Percentiles rank a stretch among this genome's conserved stretches.
Conservation (phyloP, 2,329 filamentous ascomycete species). For the Penicillium corylophilum region DNA sequence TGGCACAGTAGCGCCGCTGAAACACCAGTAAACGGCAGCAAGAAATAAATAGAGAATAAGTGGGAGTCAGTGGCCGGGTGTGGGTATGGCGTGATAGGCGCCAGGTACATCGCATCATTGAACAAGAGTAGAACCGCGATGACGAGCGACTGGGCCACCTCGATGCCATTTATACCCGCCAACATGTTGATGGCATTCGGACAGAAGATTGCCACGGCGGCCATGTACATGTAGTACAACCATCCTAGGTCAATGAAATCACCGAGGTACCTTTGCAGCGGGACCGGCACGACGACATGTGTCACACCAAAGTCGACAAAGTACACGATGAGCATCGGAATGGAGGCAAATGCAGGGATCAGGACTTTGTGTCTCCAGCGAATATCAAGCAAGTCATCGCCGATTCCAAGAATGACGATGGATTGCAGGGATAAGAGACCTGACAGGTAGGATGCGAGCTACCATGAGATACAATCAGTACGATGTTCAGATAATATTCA, state of each 20-base stretch:
- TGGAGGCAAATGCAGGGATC: constrained; percentile 89
- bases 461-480: constrained; percentile 10
- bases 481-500: neutral
- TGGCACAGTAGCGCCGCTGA: constrained; percentile 81
- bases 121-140: constrained; percentile 78
- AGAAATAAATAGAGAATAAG: constrained; percentile 90
- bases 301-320: constrained; percentile 98
- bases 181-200: constrained; percentile 99
- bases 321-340: constrained; percentile 93
- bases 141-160: constrained; percentile 90
- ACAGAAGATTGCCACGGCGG: constrained; percentile 91
- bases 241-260: constrained; percentile 78
- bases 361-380: constrained; percentile 98
- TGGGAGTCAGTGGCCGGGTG: constrained; percentile 96
- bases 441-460: constrained; percentile 93
- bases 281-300: constrained; percentile 85
- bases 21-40: constrained; percentile 91
- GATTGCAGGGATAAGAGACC: constrained; percentile 90
- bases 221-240: constrained; percentile 97
- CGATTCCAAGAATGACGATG: constrained; percentile 85
- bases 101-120: constrained; percentile 86
- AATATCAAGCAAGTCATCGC: constrained; percentile 96
- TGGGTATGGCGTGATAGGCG: constrained; percentile 70
- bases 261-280: constrained; percentile 79
- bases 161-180: constrained; percentile 98